Base-by-base conservation (phyloP, 352 stramenopile genomes). In the Aphanomyces cochlioides region DNA sequence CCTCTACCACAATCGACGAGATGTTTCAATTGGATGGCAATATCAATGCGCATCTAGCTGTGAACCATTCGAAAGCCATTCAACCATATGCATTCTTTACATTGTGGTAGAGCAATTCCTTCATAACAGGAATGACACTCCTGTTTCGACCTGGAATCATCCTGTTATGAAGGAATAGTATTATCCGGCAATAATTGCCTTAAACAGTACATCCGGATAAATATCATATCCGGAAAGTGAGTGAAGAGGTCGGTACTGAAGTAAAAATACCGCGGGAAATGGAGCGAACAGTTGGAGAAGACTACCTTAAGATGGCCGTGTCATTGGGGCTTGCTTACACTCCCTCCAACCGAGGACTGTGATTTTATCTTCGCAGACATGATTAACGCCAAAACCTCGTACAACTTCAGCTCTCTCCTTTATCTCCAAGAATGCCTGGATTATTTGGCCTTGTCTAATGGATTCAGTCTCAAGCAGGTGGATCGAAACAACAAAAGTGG, bases 141-240 rank as follows among this genome's bases (percentile, higher is more conserved):
- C n/a, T n/a, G n/a, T n/a, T n/a, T n/a, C 28, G 28, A 28, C 28
- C 28, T 0, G 28, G 2, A 28, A 28, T 28, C 28, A 28, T 28
- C 28, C 28, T 28, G 28, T 28, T 28, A 28, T 28, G 28, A 0
- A 2, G 28, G 28, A 28, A 28, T 28, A 28, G 28, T 28, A 47
- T 54, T 78, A 28, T 58, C 75, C 36, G 53, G 50, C 39, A 70
- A 65, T 19, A 77, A 53, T 53, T 53, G 2, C 45, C 45, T 19
- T 53, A 53, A n/a, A n/a, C 45, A 53, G n/a, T 53, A 53, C 45
- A 53, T n/a, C 45, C 45, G 45, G 45, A 53, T 53, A 53, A 53
- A 19, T 15, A 53, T 53, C 13, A n/a, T 53, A n/a, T n/a, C n/a
- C 13, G 13, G 45, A 19, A 53, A 53, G 45, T 53, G 45, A 53